Evolutionary conservation across 2,329 filamentous ascomycete genomes (phyloP).

Genomic region (Penicillium crustosum): DNA sequence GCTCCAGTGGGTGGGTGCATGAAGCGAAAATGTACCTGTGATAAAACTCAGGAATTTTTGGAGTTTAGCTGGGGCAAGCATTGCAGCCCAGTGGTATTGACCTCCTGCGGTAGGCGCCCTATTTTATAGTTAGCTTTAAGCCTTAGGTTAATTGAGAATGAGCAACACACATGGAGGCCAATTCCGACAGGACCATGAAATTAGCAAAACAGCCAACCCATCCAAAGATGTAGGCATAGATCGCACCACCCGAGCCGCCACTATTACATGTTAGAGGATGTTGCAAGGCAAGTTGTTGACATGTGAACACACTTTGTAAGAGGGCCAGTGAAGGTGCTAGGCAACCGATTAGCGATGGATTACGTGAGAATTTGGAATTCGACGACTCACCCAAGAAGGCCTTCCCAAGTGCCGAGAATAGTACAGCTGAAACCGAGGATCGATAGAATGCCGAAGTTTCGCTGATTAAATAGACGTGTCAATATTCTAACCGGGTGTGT

Average conservation of each 20-base stretch:
- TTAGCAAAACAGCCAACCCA: conserved; percentile 26
- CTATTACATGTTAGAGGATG: conserved; percentile 7
- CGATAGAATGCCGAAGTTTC: conserved; percentile 42
- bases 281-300: background rate
- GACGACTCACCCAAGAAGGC: conserved; percentile 33
- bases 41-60: conserved; percentile 42
- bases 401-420: conserved; percentile 43
- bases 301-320: conserved; percentile 13
- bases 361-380: background rate
- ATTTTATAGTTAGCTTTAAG: background rate
- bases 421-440: conserved; percentile 43
- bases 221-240: conserved; percentile 32
- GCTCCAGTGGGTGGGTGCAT: background rate
- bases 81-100: conserved; percentile 43
- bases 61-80: conserved; percentile 36
- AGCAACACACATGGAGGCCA: conserved; percentile 30
- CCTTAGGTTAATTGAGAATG: background rate
- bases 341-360: background rate
- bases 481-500: background rate
- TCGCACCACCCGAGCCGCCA: conserved; percentile 30
- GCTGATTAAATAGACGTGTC: conserved; percentile 19
- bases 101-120: conserved; percentile 34
- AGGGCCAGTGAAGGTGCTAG: conserved; percentile 7
- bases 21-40: conserved; percentile 20
- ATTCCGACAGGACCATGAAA: conserved; percentile 27